Conservation (phyloP, 2,329 filamentous ascomycete species). For the Clathrospora elynae region DNA sequence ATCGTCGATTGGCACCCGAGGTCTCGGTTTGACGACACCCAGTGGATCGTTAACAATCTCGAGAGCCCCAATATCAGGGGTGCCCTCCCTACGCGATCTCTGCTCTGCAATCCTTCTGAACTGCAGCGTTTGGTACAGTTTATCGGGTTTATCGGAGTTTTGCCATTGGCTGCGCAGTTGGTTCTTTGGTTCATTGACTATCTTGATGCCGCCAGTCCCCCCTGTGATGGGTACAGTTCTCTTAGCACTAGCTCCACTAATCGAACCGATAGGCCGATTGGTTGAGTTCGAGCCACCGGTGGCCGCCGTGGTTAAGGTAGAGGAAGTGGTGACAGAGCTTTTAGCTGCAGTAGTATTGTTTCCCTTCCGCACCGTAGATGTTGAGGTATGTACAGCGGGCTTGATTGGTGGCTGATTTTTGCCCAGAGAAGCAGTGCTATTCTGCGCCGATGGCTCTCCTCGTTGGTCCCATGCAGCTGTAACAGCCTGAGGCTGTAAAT, state of each 20-base stretch:
- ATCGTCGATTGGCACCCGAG: conserved; percentile 13
- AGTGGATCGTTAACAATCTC: conserved; percentile 32
- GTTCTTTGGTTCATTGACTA: conserved; percentile 32
- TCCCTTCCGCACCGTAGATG: not conserved
- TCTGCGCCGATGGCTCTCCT: not conserved
- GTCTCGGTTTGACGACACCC: conserved; percentile 4
- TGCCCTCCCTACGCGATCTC: conserved; percentile 29
- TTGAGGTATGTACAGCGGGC: no score
- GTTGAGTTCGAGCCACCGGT: not conserved
- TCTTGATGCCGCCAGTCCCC: conserved; percentile 24
- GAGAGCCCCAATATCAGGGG: conserved; percentile 32
- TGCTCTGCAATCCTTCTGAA: conserved; percentile 26
- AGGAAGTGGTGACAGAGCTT: not conserved
- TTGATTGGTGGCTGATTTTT: no score
- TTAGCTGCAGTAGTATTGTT: not conserved
- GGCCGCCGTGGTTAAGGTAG: not conserved
- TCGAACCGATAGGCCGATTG: not conserved
- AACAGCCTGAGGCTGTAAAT: not conserved
- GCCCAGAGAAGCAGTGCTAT: not conserved
- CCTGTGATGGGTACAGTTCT: conserved; percentile 4
- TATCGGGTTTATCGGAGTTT: conserved; percentile 19
- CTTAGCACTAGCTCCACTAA: not conserved
- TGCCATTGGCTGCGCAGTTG: conserved; percentile 17
- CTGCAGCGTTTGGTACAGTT: conserved; percentile 25
- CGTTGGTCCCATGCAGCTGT: not conserved